phyloP scores from a whole-genome alignment of 192 early-diverging fungal species.

The Entomortierella parvispora region DNA sequence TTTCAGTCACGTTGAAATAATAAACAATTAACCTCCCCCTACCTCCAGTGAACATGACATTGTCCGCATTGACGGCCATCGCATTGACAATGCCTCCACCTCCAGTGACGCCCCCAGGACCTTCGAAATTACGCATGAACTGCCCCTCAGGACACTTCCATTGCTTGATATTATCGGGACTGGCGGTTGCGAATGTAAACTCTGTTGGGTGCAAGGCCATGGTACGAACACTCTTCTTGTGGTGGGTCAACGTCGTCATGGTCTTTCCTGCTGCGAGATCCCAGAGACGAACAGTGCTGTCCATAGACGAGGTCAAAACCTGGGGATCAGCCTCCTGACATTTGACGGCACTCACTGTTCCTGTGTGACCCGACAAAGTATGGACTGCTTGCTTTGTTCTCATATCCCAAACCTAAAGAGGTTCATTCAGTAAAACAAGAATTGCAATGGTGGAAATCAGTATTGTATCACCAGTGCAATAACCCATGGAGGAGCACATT shows the following conservation, averaged over 20 bases:
- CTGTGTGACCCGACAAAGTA: conserved; percentile 87
- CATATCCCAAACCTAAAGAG: conserved; percentile 94
- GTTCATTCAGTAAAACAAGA: neutral
- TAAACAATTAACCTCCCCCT: conserved; percentile 4
- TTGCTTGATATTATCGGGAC: conserved; percentile 94
- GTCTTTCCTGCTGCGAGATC: conserved; percentile 97
- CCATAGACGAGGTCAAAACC: conserved; percentile 93
- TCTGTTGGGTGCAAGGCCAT: conserved; percentile 93
- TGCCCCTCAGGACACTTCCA: conserved; percentile 96
- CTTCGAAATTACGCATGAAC: conserved; percentile 95
- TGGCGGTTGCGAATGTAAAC: conserved; percentile 90
- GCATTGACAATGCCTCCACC: conserved; percentile 92
- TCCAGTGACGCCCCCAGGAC: conserved; percentile 84
- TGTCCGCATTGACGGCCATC: conserved; percentile 88
- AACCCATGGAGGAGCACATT: no score
- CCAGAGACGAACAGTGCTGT: conserved; percentile 95
- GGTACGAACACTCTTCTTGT: conserved; percentile 96
- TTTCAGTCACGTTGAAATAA: neutral
- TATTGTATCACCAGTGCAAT: no score
- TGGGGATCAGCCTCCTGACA: conserved; percentile 97
- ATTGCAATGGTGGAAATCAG: no score
- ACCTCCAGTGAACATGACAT: conserved; percentile 95
- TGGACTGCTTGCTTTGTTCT: conserved; percentile 94
- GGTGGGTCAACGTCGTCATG: conserved; percentile 93
- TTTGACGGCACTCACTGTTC: conserved; percentile 87